Evolutionary conservation across 1,284 basidiomycete species (phyloP), one percentile per base, ranked within the genome.

Genomic region (Polyporus tsugae): DNA sequence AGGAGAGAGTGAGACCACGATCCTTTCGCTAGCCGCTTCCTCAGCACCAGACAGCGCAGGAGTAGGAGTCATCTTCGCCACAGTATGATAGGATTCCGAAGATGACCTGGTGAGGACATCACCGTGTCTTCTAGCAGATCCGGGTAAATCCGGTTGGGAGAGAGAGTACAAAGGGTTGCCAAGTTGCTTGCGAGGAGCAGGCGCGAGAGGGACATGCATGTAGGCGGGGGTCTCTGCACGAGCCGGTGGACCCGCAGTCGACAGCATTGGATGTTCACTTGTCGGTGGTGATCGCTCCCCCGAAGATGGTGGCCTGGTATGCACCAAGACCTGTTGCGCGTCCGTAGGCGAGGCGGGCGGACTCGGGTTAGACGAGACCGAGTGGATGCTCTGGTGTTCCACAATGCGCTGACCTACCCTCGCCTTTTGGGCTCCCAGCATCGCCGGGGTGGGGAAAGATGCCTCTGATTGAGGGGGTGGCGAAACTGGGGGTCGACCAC

Each of bases 141-240:
- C 71, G 2, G 80, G 72, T n/a, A 89, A 76, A 66, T 89, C 84
- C 6, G 84, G 86, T 72, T 90, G 88, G 0, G 89, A 90, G 42
- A 82, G 78, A 2, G 89, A 89, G 72, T 85, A 85, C 22, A 84
- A 72, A 9, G 84, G 79, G 62, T 85, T 86, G 60, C 82, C 74
- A 61, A 86, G 74, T 61, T 82, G 80, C 73, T 82, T 84, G 55
- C 90, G 84, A 6, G 90, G 90, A 6, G 91, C 86, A 22, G 91
- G 91, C 0, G 86, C 82, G 38, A 92, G 82, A 22, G 91, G 88
- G 29, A 82, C 77, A 44, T 89, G 89, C 2, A 89, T 89, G 65
- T 87, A 86, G 10, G 85, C 86, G 29, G 80, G 80, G 84, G 88
- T 73, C 80, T 78, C 74, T 79, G 88, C 73, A 80, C 77, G 76